Evolutionary conservation across 164 flowering plant genomes (phyloP), one percentile per base, ranked within the genome.

Genomic region (Magnolia changhungtana): DNA sequence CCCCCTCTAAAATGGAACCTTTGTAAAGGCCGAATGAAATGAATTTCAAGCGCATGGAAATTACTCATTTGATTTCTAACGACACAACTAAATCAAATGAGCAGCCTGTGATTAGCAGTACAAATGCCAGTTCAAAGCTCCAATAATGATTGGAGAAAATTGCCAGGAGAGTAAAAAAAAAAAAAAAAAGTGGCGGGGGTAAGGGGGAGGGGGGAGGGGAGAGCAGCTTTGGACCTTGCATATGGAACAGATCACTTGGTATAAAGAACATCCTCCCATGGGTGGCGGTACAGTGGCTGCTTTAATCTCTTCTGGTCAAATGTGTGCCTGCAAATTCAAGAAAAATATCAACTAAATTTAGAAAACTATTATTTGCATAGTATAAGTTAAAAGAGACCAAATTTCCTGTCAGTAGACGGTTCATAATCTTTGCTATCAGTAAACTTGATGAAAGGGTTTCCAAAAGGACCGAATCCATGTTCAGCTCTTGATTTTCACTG

Each of bases 221-320:
- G 68, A 72, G 70, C 7, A 50, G 55, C 45, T 64, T 27, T 59
- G 45, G 23, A 11, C 14, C 74, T 72, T 55, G 63, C 37, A 45
- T 64, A 21, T 61, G 49, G 23, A 82, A 71, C 61, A 24, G 4
- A 16, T 92, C 85, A 95, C 89, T 95, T 95, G 81, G 99, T 95
- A 89, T 96, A 96, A 67, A 96, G 93, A 69, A 96, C 98, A 84
- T 96, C 98, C 83, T 96, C 99, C 99, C 99, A 94, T 77, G 98
- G 99, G 87, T 96, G 99, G 64, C 99, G 93, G 88, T 96, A 96
- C 20, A 96, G 90, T 1, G 99, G 97, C 87, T 96, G 99, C 86
- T 96, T 96, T 90, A 96, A 82, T 82, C 99, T 91, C 96, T 96
- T 94, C 82, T 96, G 99, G 84, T 96, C 99, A 49, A 96, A 96